These are phyloP conservation scores for Boletellus deceptivus DNA, from an alignment of 1,284 basidiomycete genomes.

Conservation along the genomic window DNA sequence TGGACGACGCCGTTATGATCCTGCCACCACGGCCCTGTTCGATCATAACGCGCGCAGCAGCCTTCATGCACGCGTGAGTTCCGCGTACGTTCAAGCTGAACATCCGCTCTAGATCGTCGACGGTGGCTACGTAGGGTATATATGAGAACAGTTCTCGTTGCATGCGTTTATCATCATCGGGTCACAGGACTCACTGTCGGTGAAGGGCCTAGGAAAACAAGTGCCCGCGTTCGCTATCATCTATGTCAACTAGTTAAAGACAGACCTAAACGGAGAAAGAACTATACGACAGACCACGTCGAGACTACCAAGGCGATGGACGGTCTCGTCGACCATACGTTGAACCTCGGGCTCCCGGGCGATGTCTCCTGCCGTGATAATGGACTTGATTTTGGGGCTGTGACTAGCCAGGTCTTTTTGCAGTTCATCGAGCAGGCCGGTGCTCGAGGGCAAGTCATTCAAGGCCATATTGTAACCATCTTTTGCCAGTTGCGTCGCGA, in stretches of 20 bases:
- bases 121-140: not conserved
- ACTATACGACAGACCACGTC: conserved; percentile 1
- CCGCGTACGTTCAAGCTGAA: conserved; percentile 5
- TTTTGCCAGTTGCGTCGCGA: not conserved
- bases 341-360: conserved; percentile 4
- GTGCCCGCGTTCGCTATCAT: conserved; percentile 7
- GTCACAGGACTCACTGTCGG: conserved; percentile 1
- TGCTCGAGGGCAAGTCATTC: conserved; percentile 3
- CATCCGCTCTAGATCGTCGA: conserved; percentile 2
- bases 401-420: not conserved
- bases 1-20: conserved; percentile 8
- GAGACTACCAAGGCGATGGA: not conserved
- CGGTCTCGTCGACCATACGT: conserved; percentile 3
- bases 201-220: conserved; percentile 5
- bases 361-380: conserved; percentile 1
- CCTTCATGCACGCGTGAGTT: conserved; percentile 4
- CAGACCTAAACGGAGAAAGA: too few species aligned
- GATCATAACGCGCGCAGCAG: conserved; percentile 5
- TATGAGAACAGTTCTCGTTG: not conserved
- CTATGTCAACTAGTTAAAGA: not conserved
- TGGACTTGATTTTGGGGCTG: conserved; percentile 1
- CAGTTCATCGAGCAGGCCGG: not conserved
- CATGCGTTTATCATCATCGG: not conserved
- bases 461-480: not conserved
- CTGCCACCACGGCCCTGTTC: conserved; percentile 5